These are phyloP conservation scores for Yarrowia sp. DNA, from an alignment of 805 yeast genomes.

Conservation along the genomic window DNA sequence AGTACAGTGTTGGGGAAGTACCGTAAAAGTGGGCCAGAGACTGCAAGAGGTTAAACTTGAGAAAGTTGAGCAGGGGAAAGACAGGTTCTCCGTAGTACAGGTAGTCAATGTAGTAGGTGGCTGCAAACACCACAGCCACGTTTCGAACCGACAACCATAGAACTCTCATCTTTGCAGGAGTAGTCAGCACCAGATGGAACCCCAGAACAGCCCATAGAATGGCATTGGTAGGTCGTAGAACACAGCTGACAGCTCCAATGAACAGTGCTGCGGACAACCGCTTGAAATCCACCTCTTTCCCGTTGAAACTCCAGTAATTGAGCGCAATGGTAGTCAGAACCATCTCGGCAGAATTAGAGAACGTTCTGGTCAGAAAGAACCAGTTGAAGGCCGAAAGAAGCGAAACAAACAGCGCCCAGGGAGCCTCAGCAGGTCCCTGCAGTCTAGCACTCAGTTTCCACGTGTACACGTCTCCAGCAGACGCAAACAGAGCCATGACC, in stretches of 20 bases:
- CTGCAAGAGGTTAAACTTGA: slow-evolving; percentile 73
- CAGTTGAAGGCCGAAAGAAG: slow-evolving; percentile 74
- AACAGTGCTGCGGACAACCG: slow-evolving; percentile 43
- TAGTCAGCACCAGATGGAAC: slow-evolving; percentile 30
- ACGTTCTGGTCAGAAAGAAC: slow-evolving; percentile 76
- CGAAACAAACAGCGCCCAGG: slow-evolving; percentile 49
- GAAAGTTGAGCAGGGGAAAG: slow-evolving; percentile 66
- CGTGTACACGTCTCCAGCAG: slow-evolving; percentile 65
- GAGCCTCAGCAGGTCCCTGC: slow-evolving; percentile 32
- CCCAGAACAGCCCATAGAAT: slow-evolving; percentile 75
- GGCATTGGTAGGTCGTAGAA: slow-evolving; percentile 82
- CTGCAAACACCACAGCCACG: slow-evolving; percentile 37
- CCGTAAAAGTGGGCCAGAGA: slow-evolving; percentile 84
- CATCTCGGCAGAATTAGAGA: slow-evolving; percentile 81
- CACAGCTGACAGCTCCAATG: slow-evolving; percentile 60
- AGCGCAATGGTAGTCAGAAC: slow-evolving; percentile 65
- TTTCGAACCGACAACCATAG: slow-evolving; percentile 33
- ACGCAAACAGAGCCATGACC: slow-evolving; percentile 65
- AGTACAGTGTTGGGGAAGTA: slow-evolving; percentile 77
- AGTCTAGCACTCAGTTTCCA: slow-evolving; percentile 48
- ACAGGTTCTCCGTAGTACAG: slow-evolving; percentile 52
- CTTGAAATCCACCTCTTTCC: slow-evolving; percentile 31
- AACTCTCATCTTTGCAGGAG: slow-evolving; percentile 29
- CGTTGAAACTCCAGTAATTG: slow-evolving; percentile 66
- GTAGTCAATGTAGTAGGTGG: slow-evolving; percentile 53